Evolutionary conservation across 2,329 filamentous ascomycete species (phyloP), one percentile per base, ranked within the genome.

Genomic region (Cercospora sesami): DNA sequence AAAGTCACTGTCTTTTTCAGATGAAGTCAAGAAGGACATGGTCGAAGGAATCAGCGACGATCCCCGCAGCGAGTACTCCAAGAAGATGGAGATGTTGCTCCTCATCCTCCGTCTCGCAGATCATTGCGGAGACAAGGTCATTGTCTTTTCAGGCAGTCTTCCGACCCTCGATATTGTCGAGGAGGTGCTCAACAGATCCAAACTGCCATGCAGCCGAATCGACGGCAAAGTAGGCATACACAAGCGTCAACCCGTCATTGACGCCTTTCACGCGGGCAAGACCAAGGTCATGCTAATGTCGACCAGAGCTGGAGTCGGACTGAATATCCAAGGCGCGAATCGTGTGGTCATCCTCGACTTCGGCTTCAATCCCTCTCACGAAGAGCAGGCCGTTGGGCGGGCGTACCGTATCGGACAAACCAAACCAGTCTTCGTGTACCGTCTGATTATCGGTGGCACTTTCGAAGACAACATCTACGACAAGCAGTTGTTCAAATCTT

Each of bases 291-390:
- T 92, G 75, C 81, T 97, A 1, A 93, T 97, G 66, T 96, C 93
- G 0, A 97, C 93, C 0, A 88, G 80, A 68, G 92, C 94, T 8
- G 94, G 93, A 23, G 81, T 93, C 1, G 94, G 94, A 0, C 83
- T 97, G 60, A 97, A 97, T 71, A 90, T 97, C 12, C 87, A 87
- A 48, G 89, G 90, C 1, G 94, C 94, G 1, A 97, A 93, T 76
- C 87, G 94, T 21, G 91, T 97, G 1, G 86, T 97, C 21, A 90
- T 97, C 21, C 91, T 96, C 65, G 94, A 97, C 77, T 92, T 91
- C 75, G 84, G 85, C 69, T 97, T 89, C 80, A 95, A 94, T 71
- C 94, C 94, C 0, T 86, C 89, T 5, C 85, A 89, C 76, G 94
- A 97, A 78, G 90, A 93, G 74, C 94, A 97, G 79, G 94, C 94